Conservation (phyloP, 768 basidiomycete genomes). For the Podaxis mareebaensis region DNA sequence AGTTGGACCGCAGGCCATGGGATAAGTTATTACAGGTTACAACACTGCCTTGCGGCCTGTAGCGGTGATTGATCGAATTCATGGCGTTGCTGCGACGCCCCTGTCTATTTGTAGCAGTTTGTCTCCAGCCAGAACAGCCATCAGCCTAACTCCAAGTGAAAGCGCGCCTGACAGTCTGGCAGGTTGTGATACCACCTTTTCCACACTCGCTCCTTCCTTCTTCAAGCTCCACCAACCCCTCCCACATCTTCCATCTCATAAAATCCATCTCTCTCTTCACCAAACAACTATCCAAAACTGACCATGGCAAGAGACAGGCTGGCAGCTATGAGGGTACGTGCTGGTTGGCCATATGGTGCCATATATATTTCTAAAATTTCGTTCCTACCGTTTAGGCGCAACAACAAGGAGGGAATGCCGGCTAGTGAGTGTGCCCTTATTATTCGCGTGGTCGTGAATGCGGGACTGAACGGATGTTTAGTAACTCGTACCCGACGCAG, state of each 20-base stretch:
- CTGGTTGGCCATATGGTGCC: constrained; percentile 14
- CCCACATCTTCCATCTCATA: background rate
- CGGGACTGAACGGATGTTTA: constrained; percentile 23
- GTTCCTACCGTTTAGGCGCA: constrained; percentile 53
- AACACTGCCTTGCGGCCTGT: constrained; percentile 1
- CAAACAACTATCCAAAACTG: background rate
- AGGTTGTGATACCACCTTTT: constrained; percentile 6
- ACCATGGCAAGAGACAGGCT: constrained; percentile 88
- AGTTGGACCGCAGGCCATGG: background rate
- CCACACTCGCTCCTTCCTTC: constrained; percentile 1
- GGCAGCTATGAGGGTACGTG: constrained; percentile 77
- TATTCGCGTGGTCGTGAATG: background rate
- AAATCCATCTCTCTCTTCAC: constrained; percentile 1
- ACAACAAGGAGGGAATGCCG: constrained; percentile 57
- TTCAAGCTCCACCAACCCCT: constrained; percentile 7
- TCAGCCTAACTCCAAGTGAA: constrained; percentile 2
- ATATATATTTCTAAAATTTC: constrained; percentile 17
- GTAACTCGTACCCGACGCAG: constrained; percentile 70
- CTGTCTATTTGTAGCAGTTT: constrained; percentile 18
- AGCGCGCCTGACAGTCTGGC: background rate
- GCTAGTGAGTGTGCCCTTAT: constrained; percentile 40
- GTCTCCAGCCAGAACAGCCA: constrained; percentile 18
- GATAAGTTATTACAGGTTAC: background rate
- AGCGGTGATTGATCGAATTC: background rate
- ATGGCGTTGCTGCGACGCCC: background rate